These are phyloP conservation scores for Elongisporangium prolatum DNA, from an alignment of 352 stramenopile species.

Conservation along the genomic window DNA sequence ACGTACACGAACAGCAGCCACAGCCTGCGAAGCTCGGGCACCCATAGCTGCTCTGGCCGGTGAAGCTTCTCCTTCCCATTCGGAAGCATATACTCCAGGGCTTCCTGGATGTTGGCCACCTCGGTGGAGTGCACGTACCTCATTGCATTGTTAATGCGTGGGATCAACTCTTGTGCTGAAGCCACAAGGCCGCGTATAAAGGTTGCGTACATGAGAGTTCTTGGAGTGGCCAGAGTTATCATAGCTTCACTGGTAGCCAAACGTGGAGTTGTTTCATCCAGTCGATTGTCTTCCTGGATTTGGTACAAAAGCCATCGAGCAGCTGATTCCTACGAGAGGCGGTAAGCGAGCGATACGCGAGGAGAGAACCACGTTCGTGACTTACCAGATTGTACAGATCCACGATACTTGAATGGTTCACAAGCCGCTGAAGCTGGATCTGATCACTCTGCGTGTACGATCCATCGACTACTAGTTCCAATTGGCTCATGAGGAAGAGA, in stretches of 20 bases:
- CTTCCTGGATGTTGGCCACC: not conserved
- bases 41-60: constrained; percentile 1
- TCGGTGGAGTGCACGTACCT: constrained; percentile 3
- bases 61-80: constrained; percentile 5
- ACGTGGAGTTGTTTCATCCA: not conserved
- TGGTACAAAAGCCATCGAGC: not conserved
- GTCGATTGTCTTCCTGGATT: not conserved
- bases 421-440: not conserved
- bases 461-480: constrained; percentile 7
- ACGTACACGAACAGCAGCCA: constrained; percentile 22
- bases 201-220: not conserved
- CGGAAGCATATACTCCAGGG: not conserved
- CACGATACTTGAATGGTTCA: not conserved
- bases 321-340: not conserved
- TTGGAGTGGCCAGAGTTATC: not conserved
- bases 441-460: not conserved
- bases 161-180: not conserved
- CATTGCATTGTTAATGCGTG: not conserved
- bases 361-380: not conserved
- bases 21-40: constrained; percentile 1
- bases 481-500: constrained; percentile 21
- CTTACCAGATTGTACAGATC: not conserved
- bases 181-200: not conserved
- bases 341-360: not conserved
- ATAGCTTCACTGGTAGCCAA: not conserved